Conservation (phyloP, 1,139 yeast genomes). For the Saccharomyces hybrid region DNA sequence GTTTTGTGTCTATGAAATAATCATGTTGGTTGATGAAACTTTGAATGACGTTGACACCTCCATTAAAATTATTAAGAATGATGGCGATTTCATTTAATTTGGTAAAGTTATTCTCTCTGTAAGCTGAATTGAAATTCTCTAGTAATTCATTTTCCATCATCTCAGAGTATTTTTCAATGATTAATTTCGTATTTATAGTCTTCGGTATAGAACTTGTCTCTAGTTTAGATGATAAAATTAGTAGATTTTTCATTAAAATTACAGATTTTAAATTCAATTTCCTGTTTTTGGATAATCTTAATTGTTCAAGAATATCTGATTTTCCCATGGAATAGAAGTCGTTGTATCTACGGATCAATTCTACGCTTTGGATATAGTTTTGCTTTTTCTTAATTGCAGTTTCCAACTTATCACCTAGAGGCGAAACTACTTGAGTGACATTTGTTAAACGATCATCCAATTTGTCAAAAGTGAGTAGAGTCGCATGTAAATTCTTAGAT, state of each 20-base stretch:
- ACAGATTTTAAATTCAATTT: constrained; percentile 61
- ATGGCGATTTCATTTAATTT: constrained; percentile 74
- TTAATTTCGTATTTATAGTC: constrained; percentile 43
- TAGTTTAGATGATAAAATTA: constrained; percentile 56
- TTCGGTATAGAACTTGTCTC: constrained; percentile 45
- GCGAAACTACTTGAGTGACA: constrained; percentile 58
- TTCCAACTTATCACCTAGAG: constrained; percentile 67
- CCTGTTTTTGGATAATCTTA: constrained; percentile 34
- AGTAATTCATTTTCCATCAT: constrained; percentile 61
- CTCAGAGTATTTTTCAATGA: constrained; percentile 68
- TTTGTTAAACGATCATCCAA: constrained; percentile 55
- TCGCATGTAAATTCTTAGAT: constrained; percentile 39
- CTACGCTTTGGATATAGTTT: constrained; percentile 64
- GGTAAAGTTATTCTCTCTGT: constrained; percentile 44
- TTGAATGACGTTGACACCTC: constrained; percentile 76
- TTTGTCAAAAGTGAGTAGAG: constrained; percentile 41
- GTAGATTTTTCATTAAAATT: constrained; percentile 55
- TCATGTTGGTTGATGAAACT: constrained; percentile 78
- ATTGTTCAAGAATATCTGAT: constrained; percentile 54
- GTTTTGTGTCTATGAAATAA: constrained; percentile 48
- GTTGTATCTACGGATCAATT: constrained; percentile 69
- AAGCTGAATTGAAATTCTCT: constrained; percentile 51
- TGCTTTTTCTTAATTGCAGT: constrained; percentile 72
- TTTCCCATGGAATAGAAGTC: constrained; percentile 53
- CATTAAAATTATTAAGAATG: constrained; percentile 73